A percentile compares a stretch with the other conserved stretches of the same genome.
These are phyloP conservation scores for Pseudogymnoascus sp. DNA, from an alignment of 2,329 filamentous ascomycete species.

Conservation along the genomic window DNA sequence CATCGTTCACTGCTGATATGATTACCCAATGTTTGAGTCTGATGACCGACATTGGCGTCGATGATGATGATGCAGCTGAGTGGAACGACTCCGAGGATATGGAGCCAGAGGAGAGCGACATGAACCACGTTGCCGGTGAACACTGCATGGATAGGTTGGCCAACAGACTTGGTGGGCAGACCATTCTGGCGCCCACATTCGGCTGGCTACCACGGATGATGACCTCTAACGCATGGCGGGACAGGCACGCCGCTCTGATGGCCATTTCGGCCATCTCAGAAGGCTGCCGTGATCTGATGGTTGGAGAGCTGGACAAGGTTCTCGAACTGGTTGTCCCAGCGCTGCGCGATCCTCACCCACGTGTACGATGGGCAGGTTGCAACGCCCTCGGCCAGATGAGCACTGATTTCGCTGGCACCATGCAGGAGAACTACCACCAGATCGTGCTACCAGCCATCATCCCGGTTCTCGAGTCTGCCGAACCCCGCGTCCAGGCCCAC, in stretches of 20 bases:
- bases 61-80: slow-evolving; percentile 89
- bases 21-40: slow-evolving; percentile 95
- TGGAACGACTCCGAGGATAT: slow-evolving; percentile 93
- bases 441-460: slow-evolving; percentile 84
- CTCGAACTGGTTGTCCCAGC: slow-evolving; percentile 90
- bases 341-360: slow-evolving; percentile 79
- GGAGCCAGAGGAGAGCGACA: slow-evolving; percentile 90
- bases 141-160: slow-evolving; percentile 97
- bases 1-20: slow-evolving; percentile 90
- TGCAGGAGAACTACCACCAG: slow-evolving; percentile 93
- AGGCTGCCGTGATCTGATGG: slow-evolving; percentile 91
- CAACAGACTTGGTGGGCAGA: slow-evolving; percentile 91
- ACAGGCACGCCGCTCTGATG: slow-evolving; percentile 95
- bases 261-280: slow-evolving; percentile 98
- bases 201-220: slow-evolving; percentile 98
- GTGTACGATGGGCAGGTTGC: slow-evolving; percentile 94
- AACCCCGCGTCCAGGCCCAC: slow-evolving; percentile 92
- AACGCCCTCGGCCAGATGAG: slow-evolving; percentile 99
- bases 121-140: slow-evolving; percentile 95
- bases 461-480: slow-evolving; percentile 78
- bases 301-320: slow-evolving; percentile 87
- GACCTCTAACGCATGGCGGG: slow-evolving; percentile 86
- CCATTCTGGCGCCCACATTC: slow-evolving; percentile 89
- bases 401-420: slow-evolving; percentile 94
- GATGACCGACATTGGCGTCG: slow-evolving; percentile 93